Base-by-base conservation (phyloP, 169 alveolate species). In the Cytauxzoon felis region DNA sequence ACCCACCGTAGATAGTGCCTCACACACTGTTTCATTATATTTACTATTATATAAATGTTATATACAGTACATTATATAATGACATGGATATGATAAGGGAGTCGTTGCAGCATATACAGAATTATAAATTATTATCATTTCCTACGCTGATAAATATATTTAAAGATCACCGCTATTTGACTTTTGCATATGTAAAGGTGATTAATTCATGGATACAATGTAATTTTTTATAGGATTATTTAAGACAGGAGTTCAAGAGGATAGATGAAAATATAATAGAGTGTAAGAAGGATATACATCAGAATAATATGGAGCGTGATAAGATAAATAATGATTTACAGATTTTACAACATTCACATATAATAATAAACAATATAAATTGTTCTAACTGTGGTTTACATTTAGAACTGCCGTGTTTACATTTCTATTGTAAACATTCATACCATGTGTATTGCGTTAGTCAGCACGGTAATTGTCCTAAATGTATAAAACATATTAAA, bases 341-440 rank as follows among this genome's bases (percentile, higher is more conserved):
- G 52, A 59, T 62, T 32, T 63, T 72, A 52, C 65, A 72, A 57
- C 70, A 61, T 41, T 57, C 70, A 5, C 63, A 72, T 63, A 47
- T 72, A 42, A 67, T 72, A 41, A 53, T 72, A 40, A 72, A 72
- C 67, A 72, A 72, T 47, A 72, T 57, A 3, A 76, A 76, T 52
- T 76, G 86, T 29, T 76, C 82, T 0, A 57, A 60, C 32, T 76
- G 86, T 53, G 86, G 79, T 38, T 33, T 76, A 30, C 48, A 53
- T 66, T 61, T 76, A 49, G 86, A 76, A 65, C 27, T 54, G 43
- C 86, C 86, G 1, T 76, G 81, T 2, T 48, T 76, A 30, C 86
- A 76, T 60, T 76, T 76, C 40, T 76, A 67, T 59, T 76, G 86
- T 61, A 75, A 67, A 58, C 86, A 76, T 64, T 64, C 81, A 26